Evolutionary conservation across 148 eudicot genomes (phyloP).

Genomic region (Persicaria maculosa): DNA sequence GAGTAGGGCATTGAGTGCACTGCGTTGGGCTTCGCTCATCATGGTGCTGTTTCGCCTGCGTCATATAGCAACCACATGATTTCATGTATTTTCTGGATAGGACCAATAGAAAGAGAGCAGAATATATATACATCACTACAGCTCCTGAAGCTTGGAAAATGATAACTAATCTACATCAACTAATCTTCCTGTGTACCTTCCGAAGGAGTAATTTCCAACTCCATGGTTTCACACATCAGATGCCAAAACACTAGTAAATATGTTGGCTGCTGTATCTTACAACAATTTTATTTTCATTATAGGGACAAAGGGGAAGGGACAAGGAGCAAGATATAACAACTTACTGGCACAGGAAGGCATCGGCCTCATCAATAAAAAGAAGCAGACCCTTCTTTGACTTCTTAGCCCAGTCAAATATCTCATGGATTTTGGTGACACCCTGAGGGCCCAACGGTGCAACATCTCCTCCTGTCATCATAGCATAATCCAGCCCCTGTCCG

Average conservation of each 20-base stretch:
- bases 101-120: not conserved
- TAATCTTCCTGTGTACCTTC: too few relatives aligned
- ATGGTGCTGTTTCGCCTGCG: constrained; percentile 83
- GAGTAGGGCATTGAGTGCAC: constrained; percentile 88
- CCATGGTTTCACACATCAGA: not conserved
- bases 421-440: constrained; percentile 96
- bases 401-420: constrained; percentile 95
- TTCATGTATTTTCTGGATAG: not conserved
- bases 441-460: constrained; percentile 95
- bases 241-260: constrained; percentile 17
- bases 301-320: not conserved
- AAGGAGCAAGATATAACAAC: constrained; percentile 20
- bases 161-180: too few relatives aligned
- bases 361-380: constrained; percentile 96
- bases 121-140: too few relatives aligned
- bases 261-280: too few relatives aligned
- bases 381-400: constrained; percentile 81
- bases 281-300: not conserved
- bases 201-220: too few relatives aligned
- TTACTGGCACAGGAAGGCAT: constrained; percentile 97
- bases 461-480: constrained; percentile 99
- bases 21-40: constrained; percentile 97
- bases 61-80: not conserved
- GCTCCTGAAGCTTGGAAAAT: too few relatives aligned
- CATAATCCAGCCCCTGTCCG: constrained; percentile 90